Evolutionary conservation across 2,329 filamentous ascomycete genomes (phyloP).

Genomic region (Aspergillus ruber): DNA sequence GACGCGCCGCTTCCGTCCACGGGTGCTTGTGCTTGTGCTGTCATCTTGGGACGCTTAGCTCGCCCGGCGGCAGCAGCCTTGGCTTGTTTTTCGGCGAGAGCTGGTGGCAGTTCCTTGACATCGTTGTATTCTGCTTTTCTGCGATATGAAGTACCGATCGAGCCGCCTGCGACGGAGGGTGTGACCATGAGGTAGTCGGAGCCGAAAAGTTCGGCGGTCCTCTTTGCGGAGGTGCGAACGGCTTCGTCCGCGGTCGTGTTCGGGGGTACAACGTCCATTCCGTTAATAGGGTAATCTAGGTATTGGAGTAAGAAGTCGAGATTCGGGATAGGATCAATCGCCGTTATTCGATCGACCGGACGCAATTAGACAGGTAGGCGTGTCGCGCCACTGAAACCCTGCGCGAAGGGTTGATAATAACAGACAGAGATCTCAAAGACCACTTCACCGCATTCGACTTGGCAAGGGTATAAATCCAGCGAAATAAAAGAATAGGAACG

Average conservation of each 20-base stretch:
- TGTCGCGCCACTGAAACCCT: constrained; percentile 3
- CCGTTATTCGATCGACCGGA: neutral
- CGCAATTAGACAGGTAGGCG: constrained; percentile 3
- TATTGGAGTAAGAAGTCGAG: neutral
- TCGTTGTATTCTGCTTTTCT: constrained; percentile 63
- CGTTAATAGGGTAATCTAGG: neutral
- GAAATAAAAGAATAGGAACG: neutral
- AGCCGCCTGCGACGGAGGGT: constrained; percentile 37
- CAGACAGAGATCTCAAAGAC: neutral
- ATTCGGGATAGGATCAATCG: neutral
- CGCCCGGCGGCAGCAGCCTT: constrained; percentile 55
- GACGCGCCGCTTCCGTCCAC: constrained; percentile 45
- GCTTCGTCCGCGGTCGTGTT: constrained; percentile 28
- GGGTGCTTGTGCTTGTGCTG: constrained; percentile 47
- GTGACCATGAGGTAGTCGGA: constrained; percentile 40
- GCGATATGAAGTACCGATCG: constrained; percentile 41
- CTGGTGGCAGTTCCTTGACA: constrained; percentile 69
- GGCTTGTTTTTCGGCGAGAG: constrained; percentile 72
- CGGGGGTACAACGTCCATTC: constrained; percentile 28
- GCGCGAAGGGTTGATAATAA: neutral
- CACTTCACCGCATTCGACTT: neutral
- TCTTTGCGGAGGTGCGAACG: constrained; percentile 38
- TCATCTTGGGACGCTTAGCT: constrained; percentile 55
- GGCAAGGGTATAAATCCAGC: neutral
- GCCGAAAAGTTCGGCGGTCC: constrained; percentile 43